Conservation (phyloP, 2,329 filamentous ascomycete genomes). For the Pleoardoris graminearum region DNA sequence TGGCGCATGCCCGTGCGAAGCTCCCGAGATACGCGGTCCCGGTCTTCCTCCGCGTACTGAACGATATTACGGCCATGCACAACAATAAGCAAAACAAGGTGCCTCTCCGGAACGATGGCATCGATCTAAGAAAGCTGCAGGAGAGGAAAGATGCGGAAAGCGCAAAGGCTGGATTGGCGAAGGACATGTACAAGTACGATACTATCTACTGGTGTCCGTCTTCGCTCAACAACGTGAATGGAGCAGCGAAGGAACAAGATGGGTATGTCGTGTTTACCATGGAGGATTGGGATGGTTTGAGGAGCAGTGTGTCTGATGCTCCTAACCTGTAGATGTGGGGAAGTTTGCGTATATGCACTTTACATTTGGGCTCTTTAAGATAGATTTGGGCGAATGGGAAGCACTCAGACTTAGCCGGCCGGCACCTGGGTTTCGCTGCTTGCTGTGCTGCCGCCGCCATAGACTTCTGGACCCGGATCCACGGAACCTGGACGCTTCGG, state of each 20-base stretch:
- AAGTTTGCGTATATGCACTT: neutral
- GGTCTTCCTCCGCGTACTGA: slow-evolving; percentile 68
- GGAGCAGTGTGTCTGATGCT: slow-evolving; percentile 32
- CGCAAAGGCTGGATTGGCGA: slow-evolving; percentile 29
- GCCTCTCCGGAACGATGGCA: slow-evolving; percentile 67
- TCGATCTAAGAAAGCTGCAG: slow-evolving; percentile 58
- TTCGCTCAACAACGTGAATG: slow-evolving; percentile 38
- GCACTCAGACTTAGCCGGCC: too few species aligned
- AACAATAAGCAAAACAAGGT: slow-evolving; percentile 84
- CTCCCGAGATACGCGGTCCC: slow-evolving; percentile 77
- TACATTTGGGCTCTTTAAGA: neutral
- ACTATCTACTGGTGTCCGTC: slow-evolving; percentile 56
- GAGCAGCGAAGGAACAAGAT: slow-evolving; percentile 43
- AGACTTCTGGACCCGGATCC: too few species aligned
- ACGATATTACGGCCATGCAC: slow-evolving; percentile 63
- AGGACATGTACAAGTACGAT: slow-evolving; percentile 45
- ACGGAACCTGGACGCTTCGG: neutral
- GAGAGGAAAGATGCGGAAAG: slow-evolving; percentile 45
- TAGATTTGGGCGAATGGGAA: neutral
- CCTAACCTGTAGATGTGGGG: slow-evolving; percentile 49
- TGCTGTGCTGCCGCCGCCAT: too few species aligned
- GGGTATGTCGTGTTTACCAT: slow-evolving; percentile 62
- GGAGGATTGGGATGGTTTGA: slow-evolving; percentile 61
- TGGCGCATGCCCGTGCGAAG: slow-evolving; percentile 60
- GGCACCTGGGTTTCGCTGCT: too few species aligned